phyloP scores from a whole-genome alignment of 2,329 filamentous ascomycete genomes.

The Colletotrichum theobromicola region DNA sequence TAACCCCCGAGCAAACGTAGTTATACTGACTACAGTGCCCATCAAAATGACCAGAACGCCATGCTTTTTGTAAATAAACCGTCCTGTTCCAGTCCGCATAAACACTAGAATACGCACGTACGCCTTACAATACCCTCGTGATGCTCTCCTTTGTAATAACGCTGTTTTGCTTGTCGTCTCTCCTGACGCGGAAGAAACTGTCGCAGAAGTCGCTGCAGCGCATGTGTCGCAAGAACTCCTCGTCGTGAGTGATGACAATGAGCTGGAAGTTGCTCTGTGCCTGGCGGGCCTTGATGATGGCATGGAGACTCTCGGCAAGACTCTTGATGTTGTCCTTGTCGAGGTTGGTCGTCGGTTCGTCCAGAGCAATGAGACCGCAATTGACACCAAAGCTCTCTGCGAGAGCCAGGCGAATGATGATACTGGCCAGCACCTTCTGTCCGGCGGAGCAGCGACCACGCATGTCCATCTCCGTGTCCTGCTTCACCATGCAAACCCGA shows the following conservation, averaged over 20 bases:
- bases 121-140: constrained; percentile 46
- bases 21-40: neutral
- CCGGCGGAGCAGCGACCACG: constrained; percentile 95
- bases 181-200: constrained; percentile 84
- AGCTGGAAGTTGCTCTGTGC: constrained; percentile 96
- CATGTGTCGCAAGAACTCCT: constrained; percentile 94
- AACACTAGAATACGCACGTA: neutral
- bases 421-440: constrained; percentile 94
- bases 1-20: neutral
- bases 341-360: constrained; percentile 97
- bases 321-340: constrained; percentile 94
- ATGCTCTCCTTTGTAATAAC: constrained; percentile 77
- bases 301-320: constrained; percentile 81
- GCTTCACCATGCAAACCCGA: constrained; percentile 96
- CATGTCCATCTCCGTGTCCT: constrained; percentile 99
- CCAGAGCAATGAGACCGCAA: constrained; percentile 93
- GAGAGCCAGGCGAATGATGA: constrained; percentile 95
- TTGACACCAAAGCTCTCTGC: constrained; percentile 97
- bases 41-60: neutral
- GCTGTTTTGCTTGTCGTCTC: constrained; percentile 86
- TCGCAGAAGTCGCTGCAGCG: constrained; percentile 92
- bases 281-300: constrained; percentile 83
- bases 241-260: constrained; percentile 98
- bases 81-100: neutral
- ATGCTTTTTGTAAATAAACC: neutral